Percentiles rank a stretch among this genome's conserved stretches.
Conservation (phyloP, 2,329 filamentous ascomycete species). For the Fusarium citri region DNA sequence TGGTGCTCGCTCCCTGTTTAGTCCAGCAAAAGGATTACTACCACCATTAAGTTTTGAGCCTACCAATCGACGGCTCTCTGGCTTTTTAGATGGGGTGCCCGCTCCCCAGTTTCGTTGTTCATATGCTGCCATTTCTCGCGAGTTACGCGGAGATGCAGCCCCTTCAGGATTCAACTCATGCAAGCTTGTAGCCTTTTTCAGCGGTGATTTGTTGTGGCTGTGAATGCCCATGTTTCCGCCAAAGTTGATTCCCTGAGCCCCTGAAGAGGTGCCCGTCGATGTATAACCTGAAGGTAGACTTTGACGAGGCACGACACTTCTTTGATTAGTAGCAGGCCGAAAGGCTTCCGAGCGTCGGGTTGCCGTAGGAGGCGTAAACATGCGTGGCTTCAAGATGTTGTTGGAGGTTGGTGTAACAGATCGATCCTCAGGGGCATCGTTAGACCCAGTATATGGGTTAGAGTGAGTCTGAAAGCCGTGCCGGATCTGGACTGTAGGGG, state of each 20-base stretch:
- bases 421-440: slow-evolving; percentile 60
- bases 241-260: slow-evolving; percentile 49
- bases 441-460: slow-evolving; percentile 77
- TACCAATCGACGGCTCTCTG: slow-evolving; percentile 47
- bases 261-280: slow-evolving; percentile 46
- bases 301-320: slow-evolving; percentile 48
- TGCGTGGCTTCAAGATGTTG: slow-evolving; percentile 55
- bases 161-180: slow-evolving; percentile 63
- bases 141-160: slow-evolving; percentile 65
- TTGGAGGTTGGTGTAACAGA: slow-evolving; percentile 51
- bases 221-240: slow-evolving; percentile 86
- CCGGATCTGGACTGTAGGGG: slow-evolving; percentile 72
- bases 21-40: slow-evolving; percentile 55
- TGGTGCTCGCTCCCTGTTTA: slow-evolving; percentile 51
- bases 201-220: slow-evolving; percentile 81
- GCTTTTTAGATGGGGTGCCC: slow-evolving; percentile 57
- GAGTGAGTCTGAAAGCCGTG: slow-evolving; percentile 84
- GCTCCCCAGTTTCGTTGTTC: slow-evolving; percentile 60
- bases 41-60: slow-evolving; percentile 40
- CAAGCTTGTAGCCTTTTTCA: slow-evolving; percentile 80
- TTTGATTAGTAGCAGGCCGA: slow-evolving; percentile 46
- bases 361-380: slow-evolving; percentile 57
- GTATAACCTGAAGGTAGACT: slow-evolving; percentile 52
- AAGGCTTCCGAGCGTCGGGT: slow-evolving; percentile 53
- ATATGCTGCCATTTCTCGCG: slow-evolving; percentile 69